Percentiles rank a stretch among this genome's conserved stretches.
phyloP scores from a whole-genome alignment of 495 filamentous ascomycete species.

The Daldinia grandis region DNA sequence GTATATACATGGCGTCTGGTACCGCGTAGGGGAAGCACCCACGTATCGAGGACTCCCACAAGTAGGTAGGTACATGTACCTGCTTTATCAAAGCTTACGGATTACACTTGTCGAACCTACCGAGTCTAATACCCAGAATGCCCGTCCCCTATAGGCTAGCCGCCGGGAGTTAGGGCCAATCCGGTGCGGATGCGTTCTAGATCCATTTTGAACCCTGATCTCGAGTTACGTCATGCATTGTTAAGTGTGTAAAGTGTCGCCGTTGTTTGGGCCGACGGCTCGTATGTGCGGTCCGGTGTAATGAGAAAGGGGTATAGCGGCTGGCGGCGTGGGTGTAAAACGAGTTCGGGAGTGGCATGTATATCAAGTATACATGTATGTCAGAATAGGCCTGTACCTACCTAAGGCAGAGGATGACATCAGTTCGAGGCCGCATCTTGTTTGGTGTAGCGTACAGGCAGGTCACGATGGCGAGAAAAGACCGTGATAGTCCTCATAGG shows the following conservation, averaged over 20 bases:
- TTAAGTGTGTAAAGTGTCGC: neutral
- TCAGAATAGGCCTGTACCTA: neutral
- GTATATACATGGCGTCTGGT: neutral
- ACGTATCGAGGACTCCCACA: slow-evolving; percentile 3
- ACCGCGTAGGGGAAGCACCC: slow-evolving; percentile 12
- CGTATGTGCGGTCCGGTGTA: slow-evolving; percentile 8
- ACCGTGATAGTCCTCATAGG: neutral
- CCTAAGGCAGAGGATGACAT: slow-evolving; percentile 1
- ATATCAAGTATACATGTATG: slow-evolving; percentile 13
- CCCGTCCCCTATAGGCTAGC: slow-evolving; percentile 6
- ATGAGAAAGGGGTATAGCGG: slow-evolving; percentile 30
- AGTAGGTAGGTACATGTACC: neutral
- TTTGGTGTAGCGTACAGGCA: neutral
- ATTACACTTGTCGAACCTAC: slow-evolving; percentile 14
- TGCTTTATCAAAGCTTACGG: slow-evolving; percentile 4
- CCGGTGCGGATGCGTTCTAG: slow-evolving; percentile 21
- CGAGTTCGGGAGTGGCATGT: neutral
- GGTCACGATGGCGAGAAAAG: slow-evolving; percentile 10
- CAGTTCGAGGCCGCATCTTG: slow-evolving; percentile 16
- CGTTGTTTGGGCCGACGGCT: slow-evolving; percentile 16
- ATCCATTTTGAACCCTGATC: slow-evolving; percentile 7
- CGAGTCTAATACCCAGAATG: neutral
- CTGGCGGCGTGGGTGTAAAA: slow-evolving; percentile 12
- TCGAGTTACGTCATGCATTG: slow-evolving; percentile 34
- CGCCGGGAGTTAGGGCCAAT: slow-evolving; percentile 11